A percentile compares a stretch with the other conserved stretches of the same genome.
Evolutionary conservation across 306 rosid species (phyloP).

Genomic region (Lotus japonicus): DNA sequence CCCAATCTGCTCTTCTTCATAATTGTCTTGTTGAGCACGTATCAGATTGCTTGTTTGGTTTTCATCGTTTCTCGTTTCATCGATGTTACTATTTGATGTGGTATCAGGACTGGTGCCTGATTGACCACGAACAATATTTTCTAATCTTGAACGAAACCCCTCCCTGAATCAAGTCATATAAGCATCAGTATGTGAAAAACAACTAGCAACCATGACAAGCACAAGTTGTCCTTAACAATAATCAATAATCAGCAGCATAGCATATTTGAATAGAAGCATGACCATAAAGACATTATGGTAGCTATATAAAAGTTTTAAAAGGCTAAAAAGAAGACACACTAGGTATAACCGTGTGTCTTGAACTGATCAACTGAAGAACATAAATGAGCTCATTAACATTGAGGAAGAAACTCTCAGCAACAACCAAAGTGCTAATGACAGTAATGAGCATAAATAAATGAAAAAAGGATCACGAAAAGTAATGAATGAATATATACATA

Average conservation of each 20-base stretch:
- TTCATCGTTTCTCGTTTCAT: conserved; percentile 59
- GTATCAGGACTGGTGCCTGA: conserved; percentile 59
- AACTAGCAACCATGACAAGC: conserved; percentile 17
- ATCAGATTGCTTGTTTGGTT: conserved; percentile 45
- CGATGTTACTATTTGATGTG: conserved; percentile 40
- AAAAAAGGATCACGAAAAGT: too few relatives aligned
- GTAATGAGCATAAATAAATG: background rate
- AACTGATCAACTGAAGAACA: background rate
- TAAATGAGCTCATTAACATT: conserved; percentile 1
- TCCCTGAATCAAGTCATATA: conserved; percentile 51
- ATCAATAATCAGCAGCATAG: conserved; percentile 7
- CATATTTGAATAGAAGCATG: conserved; percentile 13
- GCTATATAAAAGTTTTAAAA: background rate
- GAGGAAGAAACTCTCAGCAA: conserved; percentile 3
- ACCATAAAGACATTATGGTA: background rate
- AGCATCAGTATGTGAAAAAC: conserved; percentile 21
- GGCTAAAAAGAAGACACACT: background rate
- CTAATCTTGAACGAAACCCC: conserved; percentile 88
- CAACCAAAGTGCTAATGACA: background rate
- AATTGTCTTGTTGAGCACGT: conserved; percentile 46
- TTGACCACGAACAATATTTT: conserved; percentile 90
- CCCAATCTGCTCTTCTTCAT: conserved; percentile 51
- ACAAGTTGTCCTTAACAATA: conserved; percentile 1
- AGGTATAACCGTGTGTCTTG: background rate
- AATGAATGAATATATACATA: too few relatives aligned